phyloP scores from a whole-genome alignment of 768 basidiomycete species.

The Holtermannia corniformis region DNA sequence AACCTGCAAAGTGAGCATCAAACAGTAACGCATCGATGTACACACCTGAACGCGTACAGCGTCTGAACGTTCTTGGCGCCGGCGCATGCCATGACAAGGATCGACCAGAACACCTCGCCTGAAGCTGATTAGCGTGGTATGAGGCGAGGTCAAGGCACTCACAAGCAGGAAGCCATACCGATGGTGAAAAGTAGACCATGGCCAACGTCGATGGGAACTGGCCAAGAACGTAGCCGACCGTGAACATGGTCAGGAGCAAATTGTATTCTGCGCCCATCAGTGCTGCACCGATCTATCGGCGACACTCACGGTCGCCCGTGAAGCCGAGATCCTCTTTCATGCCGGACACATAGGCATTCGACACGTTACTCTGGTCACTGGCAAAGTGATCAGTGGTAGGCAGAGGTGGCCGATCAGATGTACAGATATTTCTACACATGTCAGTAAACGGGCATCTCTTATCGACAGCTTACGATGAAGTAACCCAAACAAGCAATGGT shows the following conservation, averaged over 20 bases:
- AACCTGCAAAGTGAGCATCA: no score
- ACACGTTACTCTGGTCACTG: no score
- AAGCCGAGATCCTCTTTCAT: constrained; percentile 25
- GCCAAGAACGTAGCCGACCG: constrained; percentile 3
- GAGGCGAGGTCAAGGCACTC: background rate
- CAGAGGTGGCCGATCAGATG: no score
- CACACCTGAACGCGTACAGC: constrained; percentile 1
- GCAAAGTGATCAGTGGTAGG: no score
- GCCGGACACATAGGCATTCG: constrained; percentile 19
- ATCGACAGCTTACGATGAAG: no score
- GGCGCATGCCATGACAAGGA: constrained; percentile 13
- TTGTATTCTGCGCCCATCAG: background rate
- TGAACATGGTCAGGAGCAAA: constrained; percentile 3
- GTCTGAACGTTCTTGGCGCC: constrained; percentile 8
- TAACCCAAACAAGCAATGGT: no score
- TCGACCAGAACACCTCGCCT: constrained; percentile 17
- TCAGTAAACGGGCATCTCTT: no score
- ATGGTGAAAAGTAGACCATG: constrained; percentile 2
- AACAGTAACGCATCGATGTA: background rate
- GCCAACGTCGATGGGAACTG: constrained; percentile 11
- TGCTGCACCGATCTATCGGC: background rate
- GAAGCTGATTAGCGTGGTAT: background rate
- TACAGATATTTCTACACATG: no score
- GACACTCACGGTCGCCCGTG: constrained; percentile 11
- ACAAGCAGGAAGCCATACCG: constrained; percentile 10